These are phyloP conservation scores for Paratinospora sagittata DNA, from an alignment of 164 flowering plant genomes.

Conservation along the genomic window DNA sequence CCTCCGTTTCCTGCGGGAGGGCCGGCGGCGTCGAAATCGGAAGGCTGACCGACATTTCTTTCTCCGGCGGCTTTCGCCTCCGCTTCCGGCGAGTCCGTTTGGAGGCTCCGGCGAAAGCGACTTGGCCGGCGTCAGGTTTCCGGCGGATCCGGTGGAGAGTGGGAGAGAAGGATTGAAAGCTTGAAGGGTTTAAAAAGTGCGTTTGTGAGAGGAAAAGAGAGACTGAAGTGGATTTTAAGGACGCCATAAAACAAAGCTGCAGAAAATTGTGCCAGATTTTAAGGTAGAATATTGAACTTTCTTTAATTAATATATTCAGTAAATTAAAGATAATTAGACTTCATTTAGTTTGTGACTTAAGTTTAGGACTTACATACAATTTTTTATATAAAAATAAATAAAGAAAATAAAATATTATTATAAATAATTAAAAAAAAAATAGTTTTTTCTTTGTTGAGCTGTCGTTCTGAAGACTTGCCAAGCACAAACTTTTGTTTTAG, in stretches of 20 bases:
- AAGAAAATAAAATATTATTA: too few species aligned
- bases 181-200: too few species aligned
- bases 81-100: constrained; percentile 24
- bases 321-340: too few species aligned
- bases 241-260: constrained; percentile 22
- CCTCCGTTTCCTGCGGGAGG: constrained; percentile 24
- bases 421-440: too few species aligned
- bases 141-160: constrained; percentile 25
- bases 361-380: too few species aligned
- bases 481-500: too few species aligned
- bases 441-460: too few species aligned
- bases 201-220: constrained; percentile 24
- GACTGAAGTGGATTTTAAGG: constrained; percentile 14
- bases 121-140: constrained; percentile 12
- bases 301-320: too few species aligned
- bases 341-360: too few species aligned
- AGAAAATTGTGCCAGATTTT: neutral
- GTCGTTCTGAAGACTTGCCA: too few species aligned
- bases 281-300: too few species aligned
- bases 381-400: too few species aligned
- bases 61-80: constrained; percentile 22
- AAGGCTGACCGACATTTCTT: constrained; percentile 42
- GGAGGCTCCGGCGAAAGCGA: constrained; percentile 19
- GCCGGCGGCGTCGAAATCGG: constrained; percentile 21
- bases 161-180: constrained; percentile 23